Evolutionary conservation across 1,284 basidiomycete species (phyloP), one percentile per base, ranked within the genome.

Genomic region (Leccinum angustisporum): DNA sequence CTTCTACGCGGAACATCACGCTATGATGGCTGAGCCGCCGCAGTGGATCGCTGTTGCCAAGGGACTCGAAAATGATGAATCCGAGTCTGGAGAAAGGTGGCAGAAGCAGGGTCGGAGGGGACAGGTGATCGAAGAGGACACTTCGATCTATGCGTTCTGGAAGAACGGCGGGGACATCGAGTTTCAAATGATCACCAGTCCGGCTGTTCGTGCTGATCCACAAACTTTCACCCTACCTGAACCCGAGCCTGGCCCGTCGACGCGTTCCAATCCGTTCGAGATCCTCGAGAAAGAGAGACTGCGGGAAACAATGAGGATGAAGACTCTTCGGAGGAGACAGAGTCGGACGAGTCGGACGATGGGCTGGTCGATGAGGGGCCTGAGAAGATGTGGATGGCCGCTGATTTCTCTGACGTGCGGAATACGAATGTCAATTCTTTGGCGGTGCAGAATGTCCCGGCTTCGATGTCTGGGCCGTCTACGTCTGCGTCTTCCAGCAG

Each of bases 71-170:
- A 65, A 71, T 13, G 63, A 72, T 5, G 66, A 67, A 14, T 36
- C 62, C 1, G 69, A 70, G 6, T 59, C 66, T 8, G 71, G 68
- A 14, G 63, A 16, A 38, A 30, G 56, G 48, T 73, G 72, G 67
- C 59, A 67, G 9, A 61, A 14, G 58, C 55, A 75, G 62, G 66
- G 66, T 18, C 60, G 31, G 1, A 56, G 63, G 61, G 60, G 70
- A 50, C 62, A 68, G 68, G 62, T 66, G 14, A 40, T 63, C 16
- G 50, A 21, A 6, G 58, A 70, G 43, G 76, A 78, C 40, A 64
- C 71, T 2, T 79, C 79, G 0, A 31, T 76, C 0, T 86, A 86
- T 65, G 77, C 76, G 0, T 82, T 80, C 61, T 86, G 84, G 84
- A 73, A 72, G 56, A 66, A 70, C 4, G 75, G 74, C 16, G 59